Conservation (phyloP, 139 green algal genomes). For the Micractinium sp. region DNA sequence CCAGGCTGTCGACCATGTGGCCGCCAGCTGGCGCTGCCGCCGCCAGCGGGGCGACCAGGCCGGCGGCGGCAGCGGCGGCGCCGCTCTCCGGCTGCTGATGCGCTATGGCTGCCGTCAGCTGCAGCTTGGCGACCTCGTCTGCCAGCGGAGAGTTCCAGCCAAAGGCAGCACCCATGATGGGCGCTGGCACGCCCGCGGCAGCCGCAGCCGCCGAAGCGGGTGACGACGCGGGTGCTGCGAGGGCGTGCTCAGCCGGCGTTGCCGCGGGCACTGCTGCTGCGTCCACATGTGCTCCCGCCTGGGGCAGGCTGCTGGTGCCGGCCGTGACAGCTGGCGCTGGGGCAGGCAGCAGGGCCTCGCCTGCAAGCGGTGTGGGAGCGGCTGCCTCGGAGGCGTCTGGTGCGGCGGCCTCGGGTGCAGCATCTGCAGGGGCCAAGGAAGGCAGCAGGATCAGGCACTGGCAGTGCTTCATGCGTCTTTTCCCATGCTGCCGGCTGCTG, state of each 20-base stretch:
- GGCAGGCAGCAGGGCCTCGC: neutral
- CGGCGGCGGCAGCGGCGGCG: neutral
- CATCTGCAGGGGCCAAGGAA: neutral
- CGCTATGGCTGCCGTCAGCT: constrained; percentile 15
- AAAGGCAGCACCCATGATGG: constrained; percentile 19
- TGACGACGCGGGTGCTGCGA: neutral
- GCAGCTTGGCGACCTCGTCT: constrained; percentile 38
- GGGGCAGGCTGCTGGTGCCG: neutral
- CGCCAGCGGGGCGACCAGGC: neutral
- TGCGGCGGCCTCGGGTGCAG: neutral
- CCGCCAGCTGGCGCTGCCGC: neutral
- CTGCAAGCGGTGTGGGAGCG: neutral
- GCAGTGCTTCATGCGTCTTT: neutral
- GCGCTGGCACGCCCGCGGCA: neutral
- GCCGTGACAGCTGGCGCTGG: neutral
- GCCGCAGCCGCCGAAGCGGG: neutral
- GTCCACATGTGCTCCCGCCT: neutral
- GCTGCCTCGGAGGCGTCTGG: neutral
- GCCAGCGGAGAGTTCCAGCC: constrained; percentile 40
- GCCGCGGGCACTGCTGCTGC: neutral
- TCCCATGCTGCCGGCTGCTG: neutral
- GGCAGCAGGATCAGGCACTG: neutral
- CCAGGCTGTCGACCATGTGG: neutral
- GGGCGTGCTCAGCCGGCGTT: neutral
- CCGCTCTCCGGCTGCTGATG: neutral